Conservation (phyloP, 345 rosid species). For the Balakata baccata region DNA sequence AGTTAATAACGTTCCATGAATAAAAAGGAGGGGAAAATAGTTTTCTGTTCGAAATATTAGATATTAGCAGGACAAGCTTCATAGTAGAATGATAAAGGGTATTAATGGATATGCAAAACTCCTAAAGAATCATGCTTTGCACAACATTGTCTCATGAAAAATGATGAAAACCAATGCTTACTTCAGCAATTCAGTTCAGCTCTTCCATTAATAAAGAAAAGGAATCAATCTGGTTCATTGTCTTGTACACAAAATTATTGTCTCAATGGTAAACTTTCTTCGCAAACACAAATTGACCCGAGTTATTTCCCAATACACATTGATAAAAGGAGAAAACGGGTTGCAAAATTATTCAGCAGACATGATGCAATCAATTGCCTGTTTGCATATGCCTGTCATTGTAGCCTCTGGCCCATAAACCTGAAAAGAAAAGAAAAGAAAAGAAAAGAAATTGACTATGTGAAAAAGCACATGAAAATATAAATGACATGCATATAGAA, state of each 20-base stretch:
- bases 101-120: too few species aligned
- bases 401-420: slow-evolving; percentile 97
- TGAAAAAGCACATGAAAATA: too few species aligned
- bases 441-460: background rate
- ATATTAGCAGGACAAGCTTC: too few species aligned
- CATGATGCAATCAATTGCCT: slow-evolving; percentile 89
- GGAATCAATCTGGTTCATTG: background rate
- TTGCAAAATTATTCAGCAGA: slow-evolving; percentile 33
- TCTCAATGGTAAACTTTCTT: background rate
- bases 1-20: too few species aligned
- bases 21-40: too few species aligned
- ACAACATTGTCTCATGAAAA: background rate
- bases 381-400: slow-evolving; percentile 96
- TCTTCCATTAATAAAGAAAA: background rate
- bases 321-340: background rate
- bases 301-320: slow-evolving; percentile 4
- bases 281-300: background rate
- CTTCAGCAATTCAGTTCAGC: background rate
- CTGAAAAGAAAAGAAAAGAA: slow-evolving; percentile 32
- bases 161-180: background rate
- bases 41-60: too few species aligned
- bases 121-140: background rate
- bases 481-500: too few species aligned
- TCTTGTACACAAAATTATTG: background rate
- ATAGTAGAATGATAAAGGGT: too few species aligned